Evolutionary conservation across 2,329 filamentous ascomycete genomes (phyloP).

Genomic region (Laburnicola sp.): DNA sequence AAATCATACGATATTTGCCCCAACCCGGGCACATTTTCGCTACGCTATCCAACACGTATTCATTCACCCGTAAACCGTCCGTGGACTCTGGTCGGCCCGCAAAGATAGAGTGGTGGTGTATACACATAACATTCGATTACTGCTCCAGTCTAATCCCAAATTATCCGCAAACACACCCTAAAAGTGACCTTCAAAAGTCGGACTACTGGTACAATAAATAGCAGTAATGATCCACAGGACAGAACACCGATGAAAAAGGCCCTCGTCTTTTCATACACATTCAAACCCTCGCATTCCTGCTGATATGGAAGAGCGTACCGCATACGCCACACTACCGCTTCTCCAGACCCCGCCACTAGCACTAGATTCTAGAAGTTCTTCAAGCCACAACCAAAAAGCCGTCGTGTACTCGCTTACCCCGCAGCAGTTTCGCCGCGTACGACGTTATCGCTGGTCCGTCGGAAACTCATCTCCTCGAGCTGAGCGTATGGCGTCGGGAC

Average conservation of each 20-base stretch:
- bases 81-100: not conserved
- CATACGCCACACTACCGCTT: not conserved
- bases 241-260: conserved; percentile 7
- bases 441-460: conserved; percentile 79
- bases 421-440: conserved; percentile 86
- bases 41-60: not conserved
- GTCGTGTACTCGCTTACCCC: conserved; percentile 54
- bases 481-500: conserved; percentile 95
- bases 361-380: not conserved
- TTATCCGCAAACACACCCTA: conserved; percentile 1
- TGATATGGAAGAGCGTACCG: not conserved
- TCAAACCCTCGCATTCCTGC: conserved; percentile 5
- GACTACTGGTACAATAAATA: conserved; percentile 26
- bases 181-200: conserved; percentile 13
- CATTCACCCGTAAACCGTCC: not conserved
- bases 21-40: no score
- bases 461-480: conserved; percentile 95
- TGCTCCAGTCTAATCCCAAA: conserved; percentile 16
- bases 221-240: conserved; percentile 22
- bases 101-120: not conserved
- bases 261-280: conserved; percentile 33
- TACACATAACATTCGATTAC: conserved; percentile 14
- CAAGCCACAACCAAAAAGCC: not conserved
- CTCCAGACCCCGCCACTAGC: not conserved
- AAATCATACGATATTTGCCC: no score